Evolutionary conservation across 192 early-diverging fungal species (phyloP).

Genomic region (Oehlia diaphana): DNA sequence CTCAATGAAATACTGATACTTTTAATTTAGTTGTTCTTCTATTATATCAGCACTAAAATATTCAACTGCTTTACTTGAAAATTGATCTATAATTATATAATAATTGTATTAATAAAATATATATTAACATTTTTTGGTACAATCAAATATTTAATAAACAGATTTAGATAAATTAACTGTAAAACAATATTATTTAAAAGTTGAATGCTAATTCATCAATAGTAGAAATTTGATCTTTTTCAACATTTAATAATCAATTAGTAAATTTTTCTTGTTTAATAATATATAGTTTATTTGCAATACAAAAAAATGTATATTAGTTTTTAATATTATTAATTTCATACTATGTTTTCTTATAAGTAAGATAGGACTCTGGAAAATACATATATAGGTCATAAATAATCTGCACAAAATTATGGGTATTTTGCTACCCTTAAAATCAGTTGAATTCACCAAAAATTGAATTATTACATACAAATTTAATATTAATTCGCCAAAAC

Average conservation of each 20-base stretch:
- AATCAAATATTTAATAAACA: not conserved
- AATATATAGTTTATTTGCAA: not conserved
- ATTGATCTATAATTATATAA: not conserved
- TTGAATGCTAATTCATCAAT: not conserved
- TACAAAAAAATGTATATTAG: constrained; percentile 34
- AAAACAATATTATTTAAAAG: constrained; percentile 3
- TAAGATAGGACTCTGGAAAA: too few species aligned
- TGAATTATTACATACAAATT: too few species aligned
- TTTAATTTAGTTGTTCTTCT: not conserved
- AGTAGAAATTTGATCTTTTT: not conserved
- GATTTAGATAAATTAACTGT: not conserved
- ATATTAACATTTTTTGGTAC: constrained; percentile 29
- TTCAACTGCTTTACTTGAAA: constrained; percentile 12
- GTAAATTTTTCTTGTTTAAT: constrained; percentile 20
- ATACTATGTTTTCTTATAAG: too few species aligned
- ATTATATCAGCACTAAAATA: constrained; percentile 15
- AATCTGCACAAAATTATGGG: too few species aligned
- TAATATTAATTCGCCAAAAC: too few species aligned
- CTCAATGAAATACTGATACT: not conserved
- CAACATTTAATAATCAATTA: not conserved
- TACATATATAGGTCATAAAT: too few species aligned
- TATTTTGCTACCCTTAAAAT: too few species aligned
- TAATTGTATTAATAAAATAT: constrained; percentile 18
- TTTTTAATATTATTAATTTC: not conserved
- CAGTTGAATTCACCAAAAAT: too few species aligned